Conservation (phyloP, 2,329 filamentous ascomycete species). For the Ophiostoma australiae region DNA sequence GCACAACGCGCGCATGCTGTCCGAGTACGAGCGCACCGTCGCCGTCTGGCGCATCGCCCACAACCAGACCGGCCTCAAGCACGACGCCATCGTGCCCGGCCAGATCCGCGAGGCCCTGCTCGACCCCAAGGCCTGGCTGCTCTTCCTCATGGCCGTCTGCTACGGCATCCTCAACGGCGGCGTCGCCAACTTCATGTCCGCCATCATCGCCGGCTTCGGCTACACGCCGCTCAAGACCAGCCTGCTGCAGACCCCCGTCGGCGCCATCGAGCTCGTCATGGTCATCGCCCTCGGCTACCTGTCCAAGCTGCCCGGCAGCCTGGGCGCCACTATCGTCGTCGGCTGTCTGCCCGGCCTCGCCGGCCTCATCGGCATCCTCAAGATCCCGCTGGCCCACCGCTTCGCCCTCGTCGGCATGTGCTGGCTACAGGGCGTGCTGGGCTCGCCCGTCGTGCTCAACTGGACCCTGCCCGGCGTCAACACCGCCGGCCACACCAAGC, state of each 20-base stretch:
- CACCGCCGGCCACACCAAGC: slow-evolving; percentile 48
- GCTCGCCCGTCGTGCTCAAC: slow-evolving; percentile 46
- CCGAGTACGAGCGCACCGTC: slow-evolving; percentile 34
- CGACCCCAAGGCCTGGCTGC: slow-evolving; percentile 27
- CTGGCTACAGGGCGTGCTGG: slow-evolving; percentile 31
- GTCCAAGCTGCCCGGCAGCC: slow-evolving; percentile 42
- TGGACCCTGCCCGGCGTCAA: slow-evolving; percentile 49
- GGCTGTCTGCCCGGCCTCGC: slow-evolving; percentile 34
- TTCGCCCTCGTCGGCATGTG: neutral
- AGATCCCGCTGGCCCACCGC: slow-evolving; percentile 34
- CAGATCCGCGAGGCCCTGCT: slow-evolving; percentile 34
- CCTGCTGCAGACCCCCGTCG: slow-evolving; percentile 41
- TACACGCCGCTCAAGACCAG: slow-evolving; percentile 38
- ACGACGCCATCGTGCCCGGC: slow-evolving; percentile 34
- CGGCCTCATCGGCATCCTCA: slow-evolving; percentile 47
- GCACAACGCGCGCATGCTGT: slow-evolving; percentile 34
- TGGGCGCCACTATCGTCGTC: slow-evolving; percentile 28
- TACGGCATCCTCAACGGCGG: slow-evolving; percentile 39
- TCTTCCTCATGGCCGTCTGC: slow-evolving; percentile 33
- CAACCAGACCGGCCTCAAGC: slow-evolving; percentile 42
- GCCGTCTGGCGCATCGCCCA: slow-evolving; percentile 38
- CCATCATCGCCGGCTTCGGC: slow-evolving; percentile 37
- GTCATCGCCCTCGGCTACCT: slow-evolving; percentile 39
- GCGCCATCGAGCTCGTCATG: slow-evolving; percentile 33
- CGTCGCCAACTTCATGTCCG: slow-evolving; percentile 45